Evolutionary conservation across 768 basidiomycete genomes (phyloP), one percentile per base, ranked within the genome.

Genomic region (Mycena rebaudengoi): DNA sequence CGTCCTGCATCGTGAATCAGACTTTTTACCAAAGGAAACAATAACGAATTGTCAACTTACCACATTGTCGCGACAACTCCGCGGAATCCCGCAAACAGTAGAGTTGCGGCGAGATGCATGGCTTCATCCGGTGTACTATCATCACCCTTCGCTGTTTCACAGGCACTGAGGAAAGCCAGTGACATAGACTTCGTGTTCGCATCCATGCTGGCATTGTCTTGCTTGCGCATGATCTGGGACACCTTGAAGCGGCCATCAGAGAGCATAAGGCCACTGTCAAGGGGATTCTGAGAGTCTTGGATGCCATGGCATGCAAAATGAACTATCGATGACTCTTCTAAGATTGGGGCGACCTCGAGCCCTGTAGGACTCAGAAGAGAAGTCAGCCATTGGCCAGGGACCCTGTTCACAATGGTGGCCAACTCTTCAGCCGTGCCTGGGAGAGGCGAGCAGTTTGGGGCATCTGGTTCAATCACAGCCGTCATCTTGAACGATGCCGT

Each of bases 221-320:
- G 62, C 33, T 50, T 45, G 57, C 67, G 39, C 59, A 76, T 72
- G 14, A 76, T 69, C 26, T 63, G 64, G 1, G 73, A 68, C 3
- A 75, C 43, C n/a, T n/a, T n/a, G n/a, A n/a, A n/a, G n/a, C n/a
- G n/a, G n/a, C n/a, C n/a, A n/a, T n/a, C n/a, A n/a, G n/a, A n/a
- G n/a, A n/a, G n/a, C n/a, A n/a, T n/a, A n/a, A n/a, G n/a, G n/a
- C n/a, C n/a, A n/a, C n/a, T n/a, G n/a, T n/a, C n/a, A n/a, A n/a
- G n/a, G n/a, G n/a, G n/a, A n/a, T n/a, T n/a, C n/a, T n/a, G n/a
- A n/a, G n/a, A n/a, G n/a, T n/a, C n/a, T n/a, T n/a, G n/a, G n/a
- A n/a, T n/a, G n/a, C n/a, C n/a, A n/a, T 75, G 74, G 43, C 77
- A 78, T 1, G 77, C 74, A 12, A 80, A 62, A 58, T 81, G 78